Evolutionary conservation across 768 basidiomycete species (phyloP).

Genomic region (Boletus bicolor): DNA sequence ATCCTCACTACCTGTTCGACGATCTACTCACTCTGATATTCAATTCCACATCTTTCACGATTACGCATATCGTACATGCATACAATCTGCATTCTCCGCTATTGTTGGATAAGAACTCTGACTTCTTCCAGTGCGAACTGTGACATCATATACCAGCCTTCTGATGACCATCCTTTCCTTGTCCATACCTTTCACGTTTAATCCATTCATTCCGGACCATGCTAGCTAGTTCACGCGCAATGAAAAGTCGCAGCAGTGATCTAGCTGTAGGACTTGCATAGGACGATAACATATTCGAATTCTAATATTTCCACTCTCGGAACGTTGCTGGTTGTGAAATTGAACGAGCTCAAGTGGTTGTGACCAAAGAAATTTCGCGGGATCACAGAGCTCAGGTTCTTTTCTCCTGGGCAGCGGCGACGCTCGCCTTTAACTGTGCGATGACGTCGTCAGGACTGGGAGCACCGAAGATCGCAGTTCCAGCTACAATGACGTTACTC

Average conservation of each 20-base stretch:
- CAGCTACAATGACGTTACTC: conserved; percentile 97
- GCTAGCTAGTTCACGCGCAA: conserved; percentile 15
- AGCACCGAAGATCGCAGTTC: conserved; percentile 90
- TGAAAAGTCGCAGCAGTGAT: conserved; percentile 5
- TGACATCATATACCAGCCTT: conserved; percentile 29
- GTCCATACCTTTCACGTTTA: conserved; percentile 22
- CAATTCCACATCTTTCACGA: conserved; percentile 23
- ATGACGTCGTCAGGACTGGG: conserved; percentile 80
- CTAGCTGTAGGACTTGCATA: conserved; percentile 17
- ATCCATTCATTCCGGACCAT: conserved; percentile 18
- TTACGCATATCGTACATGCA: conserved; percentile 28
- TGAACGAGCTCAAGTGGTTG: not conserved
- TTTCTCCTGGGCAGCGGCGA: conserved; percentile 64
- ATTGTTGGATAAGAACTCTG: conserved; percentile 33
- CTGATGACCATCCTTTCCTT: conserved; percentile 26
- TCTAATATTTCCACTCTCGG: conserved; percentile 22
- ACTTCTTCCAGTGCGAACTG: conserved; percentile 25
- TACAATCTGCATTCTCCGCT: conserved; percentile 24
- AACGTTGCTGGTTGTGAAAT: not conserved
- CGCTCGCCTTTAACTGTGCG: conserved; percentile 59
- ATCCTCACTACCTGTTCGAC: conserved; percentile 15
- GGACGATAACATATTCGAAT: conserved; percentile 25
- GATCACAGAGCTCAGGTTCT: conserved; percentile 18
- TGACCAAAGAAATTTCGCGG: not conserved
- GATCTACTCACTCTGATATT: conserved; percentile 32